Conservation (phyloP, 768 basidiomycete genomes). For the Agaricus subrufescens region DNA sequence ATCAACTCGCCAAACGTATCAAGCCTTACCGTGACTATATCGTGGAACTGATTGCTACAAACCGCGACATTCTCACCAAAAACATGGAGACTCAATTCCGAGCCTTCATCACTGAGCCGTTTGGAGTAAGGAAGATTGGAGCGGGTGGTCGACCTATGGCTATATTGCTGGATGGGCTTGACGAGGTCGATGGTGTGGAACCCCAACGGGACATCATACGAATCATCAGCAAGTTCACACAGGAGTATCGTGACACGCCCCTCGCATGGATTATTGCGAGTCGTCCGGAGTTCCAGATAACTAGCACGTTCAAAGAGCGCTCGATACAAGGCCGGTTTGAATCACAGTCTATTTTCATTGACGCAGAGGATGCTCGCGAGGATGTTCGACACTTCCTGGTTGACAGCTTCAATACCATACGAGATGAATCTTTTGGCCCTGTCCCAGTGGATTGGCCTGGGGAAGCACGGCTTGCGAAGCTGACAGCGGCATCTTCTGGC, state of each 20-base stretch:
- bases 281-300: no score
- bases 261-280: no score
- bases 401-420: neutral
- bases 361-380: neutral
- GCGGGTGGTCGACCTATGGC: no score
- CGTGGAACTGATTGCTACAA: neutral
- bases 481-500: neutral
- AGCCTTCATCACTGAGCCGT: neutral
- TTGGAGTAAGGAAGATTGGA: neutral
- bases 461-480: neutral
- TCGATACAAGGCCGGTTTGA: no score
- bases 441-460: neutral
- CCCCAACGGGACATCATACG: no score
- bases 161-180: no score
- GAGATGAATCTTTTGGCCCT: neutral
- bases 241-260: no score
- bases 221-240: no score
- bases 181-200: no score
- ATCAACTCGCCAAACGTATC: neutral
- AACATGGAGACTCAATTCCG: neutral
- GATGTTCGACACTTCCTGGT: neutral
- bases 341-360: no score
- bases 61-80: neutral
- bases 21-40: neutral
- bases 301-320: no score